A percentile compares a stretch with the other conserved stretches of the same genome.
Conservation (phyloP, 352 stramenopile genomes). For the Globisporangium spiculum region DNA sequence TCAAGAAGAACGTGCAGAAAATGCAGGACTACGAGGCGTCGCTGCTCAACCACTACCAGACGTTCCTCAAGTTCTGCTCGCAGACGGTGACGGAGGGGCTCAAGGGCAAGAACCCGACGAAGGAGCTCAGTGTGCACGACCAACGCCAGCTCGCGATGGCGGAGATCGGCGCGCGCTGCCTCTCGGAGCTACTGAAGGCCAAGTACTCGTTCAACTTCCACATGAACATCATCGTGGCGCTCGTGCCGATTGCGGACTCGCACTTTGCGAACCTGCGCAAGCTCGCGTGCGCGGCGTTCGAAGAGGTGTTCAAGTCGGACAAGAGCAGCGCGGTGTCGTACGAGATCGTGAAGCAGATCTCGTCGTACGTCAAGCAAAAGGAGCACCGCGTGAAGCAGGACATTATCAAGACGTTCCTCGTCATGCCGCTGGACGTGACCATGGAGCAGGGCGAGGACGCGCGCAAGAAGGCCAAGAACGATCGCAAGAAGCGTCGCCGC, state of each 20-base stretch:
- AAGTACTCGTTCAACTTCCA: conserved; percentile 89
- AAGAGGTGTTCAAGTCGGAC: conserved; percentile 70
- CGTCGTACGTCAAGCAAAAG: conserved; percentile 82
- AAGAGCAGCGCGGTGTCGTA: conserved; percentile 63
- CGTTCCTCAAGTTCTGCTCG: conserved; percentile 76
- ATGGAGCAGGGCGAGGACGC: conserved; percentile 83
- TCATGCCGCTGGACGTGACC: conserved; percentile 80
- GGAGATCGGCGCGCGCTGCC: conserved; percentile 67
- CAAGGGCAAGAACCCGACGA: conserved; percentile 48
- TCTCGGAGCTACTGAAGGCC: conserved; percentile 75
- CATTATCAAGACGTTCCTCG: conserved; percentile 74
- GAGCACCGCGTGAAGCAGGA: conserved; percentile 75
- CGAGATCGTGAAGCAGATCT: conserved; percentile 83
- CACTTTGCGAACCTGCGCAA: conserved; percentile 47
- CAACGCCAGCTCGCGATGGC: conserved; percentile 51
- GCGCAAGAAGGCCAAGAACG: conserved; percentile 76
- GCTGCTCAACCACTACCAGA: conserved; percentile 82
- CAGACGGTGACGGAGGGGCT: conserved; percentile 57
- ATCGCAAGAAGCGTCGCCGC: conserved; percentile 82
- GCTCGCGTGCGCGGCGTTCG: conserved; percentile 62
- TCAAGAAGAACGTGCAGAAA: conserved; percentile 87
- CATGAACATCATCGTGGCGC: conserved; percentile 76
- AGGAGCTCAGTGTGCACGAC: conserved; percentile 32
- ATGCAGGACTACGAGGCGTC: conserved; percentile 81
- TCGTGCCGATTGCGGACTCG: conserved; percentile 80